Percentiles rank a stretch among this genome's conserved stretches.
Conservation (phyloP, 2,329 filamentous ascomycete genomes). For the Pseudogymnoascus sp. region DNA sequence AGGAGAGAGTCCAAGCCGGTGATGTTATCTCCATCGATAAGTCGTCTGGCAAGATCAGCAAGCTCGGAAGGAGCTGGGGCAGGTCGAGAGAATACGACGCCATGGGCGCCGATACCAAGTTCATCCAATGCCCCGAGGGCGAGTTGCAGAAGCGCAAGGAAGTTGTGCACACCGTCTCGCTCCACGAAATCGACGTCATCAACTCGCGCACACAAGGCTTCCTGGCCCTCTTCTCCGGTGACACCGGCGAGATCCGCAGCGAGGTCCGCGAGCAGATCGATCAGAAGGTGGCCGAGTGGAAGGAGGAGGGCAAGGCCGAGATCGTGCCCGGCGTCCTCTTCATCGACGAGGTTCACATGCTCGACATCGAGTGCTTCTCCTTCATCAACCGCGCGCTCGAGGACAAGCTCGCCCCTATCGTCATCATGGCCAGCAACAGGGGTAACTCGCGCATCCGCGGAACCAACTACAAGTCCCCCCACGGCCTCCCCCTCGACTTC, state of each 20-base stretch:
- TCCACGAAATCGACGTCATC: constrained; percentile 99
- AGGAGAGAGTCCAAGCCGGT: constrained; percentile 97
- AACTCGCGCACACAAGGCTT: constrained; percentile 99
- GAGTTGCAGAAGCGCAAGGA: constrained; percentile 96
- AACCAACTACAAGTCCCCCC: constrained; percentile 86
- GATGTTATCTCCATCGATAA: constrained; percentile 99
- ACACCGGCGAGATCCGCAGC: constrained; percentile 94
- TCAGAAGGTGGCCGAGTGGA: constrained; percentile 98
- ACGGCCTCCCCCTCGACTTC: constrained; percentile 91
- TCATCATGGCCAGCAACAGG: constrained; percentile 98
- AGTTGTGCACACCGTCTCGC: constrained; percentile 89
- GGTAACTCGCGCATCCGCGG: constrained; percentile 87
- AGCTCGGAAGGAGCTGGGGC: constrained; percentile 89
- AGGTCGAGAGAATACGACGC: constrained; percentile 96
- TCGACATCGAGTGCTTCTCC: constrained; percentile 98
- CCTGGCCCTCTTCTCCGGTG: constrained; percentile 90
- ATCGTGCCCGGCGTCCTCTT: constrained; percentile 96
- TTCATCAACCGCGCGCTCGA: constrained; percentile 97
- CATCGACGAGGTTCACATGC: constrained; percentile 99
- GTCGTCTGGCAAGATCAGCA: constrained; percentile 94
- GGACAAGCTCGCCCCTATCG: constrained; percentile 87
- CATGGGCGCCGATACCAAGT: constrained; percentile 97
- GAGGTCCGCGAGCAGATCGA: constrained; percentile 99
- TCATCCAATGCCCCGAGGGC: constrained; percentile 93
- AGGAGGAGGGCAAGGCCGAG: constrained; percentile 97